Evolutionary conservation across 2,329 filamentous ascomycete species (phyloP).

Genomic region (Tothia fuscella): DNA sequence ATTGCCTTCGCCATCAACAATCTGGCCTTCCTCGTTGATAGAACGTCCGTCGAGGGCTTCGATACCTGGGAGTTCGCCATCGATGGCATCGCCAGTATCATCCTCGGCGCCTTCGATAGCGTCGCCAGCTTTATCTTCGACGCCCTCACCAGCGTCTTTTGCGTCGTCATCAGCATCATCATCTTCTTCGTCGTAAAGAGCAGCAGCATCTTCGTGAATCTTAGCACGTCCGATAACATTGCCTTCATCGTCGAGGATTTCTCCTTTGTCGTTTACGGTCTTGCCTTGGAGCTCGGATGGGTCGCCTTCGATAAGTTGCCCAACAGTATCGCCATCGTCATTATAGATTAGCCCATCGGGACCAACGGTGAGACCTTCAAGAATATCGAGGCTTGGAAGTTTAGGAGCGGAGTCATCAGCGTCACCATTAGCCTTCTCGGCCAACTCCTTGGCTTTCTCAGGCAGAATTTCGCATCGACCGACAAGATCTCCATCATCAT

Average conservation of each 20-base stretch:
- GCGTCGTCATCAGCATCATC: conserved; percentile 19
- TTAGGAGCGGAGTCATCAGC: conserved; percentile 21
- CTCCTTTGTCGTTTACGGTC: conserved; percentile 40
- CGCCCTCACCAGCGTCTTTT: conserved; percentile 18
- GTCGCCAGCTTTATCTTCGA: conserved; percentile 17
- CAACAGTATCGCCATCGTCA: conserved; percentile 39
- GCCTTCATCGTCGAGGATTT: conserved; percentile 43
- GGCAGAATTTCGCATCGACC: conserved; percentile 40
- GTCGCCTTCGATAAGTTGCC: conserved; percentile 35
- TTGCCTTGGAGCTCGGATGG: conserved; percentile 35
- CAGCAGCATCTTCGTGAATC: conserved; percentile 34
- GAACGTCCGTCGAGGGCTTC: conserved; percentile 39
- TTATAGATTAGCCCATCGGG: conserved; percentile 37
- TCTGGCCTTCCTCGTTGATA: conserved; percentile 37
- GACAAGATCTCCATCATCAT: conserved; percentile 43
- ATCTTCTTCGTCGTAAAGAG: conserved; percentile 21
- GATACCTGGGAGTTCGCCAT: conserved; percentile 35
- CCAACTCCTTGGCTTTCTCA: conserved; percentile 31
- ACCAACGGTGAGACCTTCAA: conserved; percentile 37
- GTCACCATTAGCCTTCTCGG: conserved; percentile 26
- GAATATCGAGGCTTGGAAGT: conserved; percentile 33
- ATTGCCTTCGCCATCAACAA: conserved; percentile 37
- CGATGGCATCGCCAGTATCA: conserved; percentile 8
- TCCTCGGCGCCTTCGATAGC: conserved; percentile 9
- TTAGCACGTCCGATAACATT: conserved; percentile 41